Base-by-base conservation (phyloP, 116 monocot species). In the Cymodocea nodosa region DNA sequence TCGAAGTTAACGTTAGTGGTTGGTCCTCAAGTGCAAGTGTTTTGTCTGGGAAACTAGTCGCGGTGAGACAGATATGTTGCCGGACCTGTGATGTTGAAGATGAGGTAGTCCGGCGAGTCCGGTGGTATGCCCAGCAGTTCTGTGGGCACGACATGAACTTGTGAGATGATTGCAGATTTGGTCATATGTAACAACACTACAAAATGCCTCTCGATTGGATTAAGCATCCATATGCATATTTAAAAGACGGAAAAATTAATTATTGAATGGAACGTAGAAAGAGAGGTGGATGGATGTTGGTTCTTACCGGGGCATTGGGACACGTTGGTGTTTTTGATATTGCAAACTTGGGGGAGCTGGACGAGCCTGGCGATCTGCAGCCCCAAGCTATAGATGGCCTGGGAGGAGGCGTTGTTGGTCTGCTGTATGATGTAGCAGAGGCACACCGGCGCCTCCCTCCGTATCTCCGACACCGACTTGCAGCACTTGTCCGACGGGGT, bases 341-440 rank as follows among this genome's bases (percentile, higher is more conserved):
- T 77, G 75, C 86, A 86, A 12, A 59, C 77, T 4, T 19, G 3
- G 14, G 86, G 77, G 15, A 86, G 66, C 39, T 61, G 56, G 20
- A 82, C 1, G 20, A 86, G 74, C 39, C 80, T 58, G 56, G 20
- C 51, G 50, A 82, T 57, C 63, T 69, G 61, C 11, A 81, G 23
- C 44, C 76, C 76, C 25, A 82, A 55, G 54, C 11, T 30, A 60
- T 62, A 57, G 50, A 70, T 15, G 35, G 40, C 48, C 44, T 62
- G 23, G 4, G 23, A 20, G 4, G 23, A 10, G 15, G 74, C 80
- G 16, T 54, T 49, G 64, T 75, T 56, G 10, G 64, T 23, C 72
- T 82, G 83, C 62, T 86, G 86, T 60, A 82, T 77, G 52, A 83
- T 63, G 65, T 77, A 86, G 70, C 86, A 86, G 25, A 86, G 70